Evolutionary conservation across 352 stramenopile species (phyloP), one percentile per base, ranked within the genome.

Genomic region (Globisporangium acanthophoron): DNA sequence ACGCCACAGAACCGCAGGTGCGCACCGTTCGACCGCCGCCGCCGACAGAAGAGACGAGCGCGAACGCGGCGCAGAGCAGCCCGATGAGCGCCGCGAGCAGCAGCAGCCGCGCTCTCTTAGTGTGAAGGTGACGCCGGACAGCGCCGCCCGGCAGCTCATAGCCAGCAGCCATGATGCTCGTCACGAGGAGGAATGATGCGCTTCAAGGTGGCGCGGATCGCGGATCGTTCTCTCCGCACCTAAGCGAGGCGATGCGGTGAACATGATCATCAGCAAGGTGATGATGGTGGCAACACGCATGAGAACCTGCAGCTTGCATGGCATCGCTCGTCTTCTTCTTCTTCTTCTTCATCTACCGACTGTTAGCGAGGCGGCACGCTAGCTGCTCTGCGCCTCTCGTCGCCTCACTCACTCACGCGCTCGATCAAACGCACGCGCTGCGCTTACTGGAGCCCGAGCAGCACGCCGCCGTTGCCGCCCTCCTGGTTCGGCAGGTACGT

Each of bases 401-500:
- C 41, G 12, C 43, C 6, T 52, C 47, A 39, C 46, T 24, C 21
- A 13, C 24, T 37, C 21, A 20, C 35, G n/a, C 52, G 39, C 41
- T 58, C 27, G 39, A 41, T 50, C 29, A 21, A 7, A 27, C 48
- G 45, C 46, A 31, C n/a, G 24, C 24, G 24, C 5, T 12, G 31
- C 29, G 41, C 51, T 78, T 85, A 87, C 78, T 92, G 82, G 56
- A 93, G 70, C n/a, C 85, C 85, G 20, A 95, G 73, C 52, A 95
- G 71, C 70, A 95, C 84, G 37, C 85, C 85, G 51, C 84, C 84
- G 67, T 89, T 97, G 70, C 78, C 71, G 56, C 80, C 80, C 11
- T 87, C 74, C 66, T 96, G 82, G 58, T 92, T 90, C 40, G 98
- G 98, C 59, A 99, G 79, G 85, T 99, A 99, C 53, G 96, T 98